Percentiles rank a stretch among this genome's conserved stretches.
Conservation (phyloP, 2,329 filamentous ascomycete genomes). For the Parascedosporium putredinis region DNA sequence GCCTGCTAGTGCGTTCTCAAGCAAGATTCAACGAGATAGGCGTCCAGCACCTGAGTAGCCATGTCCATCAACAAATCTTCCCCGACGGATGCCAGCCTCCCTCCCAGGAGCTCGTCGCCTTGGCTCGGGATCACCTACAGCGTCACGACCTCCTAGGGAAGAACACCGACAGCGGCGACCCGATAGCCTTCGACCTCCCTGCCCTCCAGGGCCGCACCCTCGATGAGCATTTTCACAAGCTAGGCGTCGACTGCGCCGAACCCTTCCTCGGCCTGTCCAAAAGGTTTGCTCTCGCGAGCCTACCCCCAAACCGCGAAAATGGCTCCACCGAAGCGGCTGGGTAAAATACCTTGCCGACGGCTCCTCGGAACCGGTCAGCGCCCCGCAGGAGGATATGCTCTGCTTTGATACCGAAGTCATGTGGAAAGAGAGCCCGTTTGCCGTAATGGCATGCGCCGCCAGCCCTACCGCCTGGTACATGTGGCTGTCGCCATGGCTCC, state of each 20-base stretch:
- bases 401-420: slow-evolving; percentile 96
- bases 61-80: slow-evolving; percentile 80
- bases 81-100: slow-evolving; percentile 43
- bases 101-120: slow-evolving; percentile 61
- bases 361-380: slow-evolving; percentile 56
- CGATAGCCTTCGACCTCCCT: slow-evolving; percentile 81
- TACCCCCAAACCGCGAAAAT: slow-evolving; percentile 56
- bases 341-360: slow-evolving; percentile 81
- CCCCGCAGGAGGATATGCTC: slow-evolving; percentile 70
- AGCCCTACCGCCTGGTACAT: slow-evolving; percentile 90
- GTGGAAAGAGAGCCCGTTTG: slow-evolving; percentile 86
- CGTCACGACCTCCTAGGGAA: slow-evolving; percentile 85
- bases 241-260: slow-evolving; percentile 78
- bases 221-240: slow-evolving; percentile 87
- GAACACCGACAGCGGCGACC: slow-evolving; percentile 64
- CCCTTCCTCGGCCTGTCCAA: slow-evolving; percentile 71
- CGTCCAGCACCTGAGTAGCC: slow-evolving; percentile 81
- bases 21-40: slow-evolving; percentile 85
- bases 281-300: slow-evolving; percentile 53
- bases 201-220: slow-evolving; percentile 66
- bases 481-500: slow-evolving; percentile 91
- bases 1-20: slow-evolving; percentile 35
- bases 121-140: slow-evolving; percentile 71
- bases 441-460: slow-evolving; percentile 92
- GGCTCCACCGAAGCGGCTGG: slow-evolving; percentile 78